phyloP scores from a whole-genome alignment of 768 basidiomycete species.

The Leccinum pellstonianum region DNA sequence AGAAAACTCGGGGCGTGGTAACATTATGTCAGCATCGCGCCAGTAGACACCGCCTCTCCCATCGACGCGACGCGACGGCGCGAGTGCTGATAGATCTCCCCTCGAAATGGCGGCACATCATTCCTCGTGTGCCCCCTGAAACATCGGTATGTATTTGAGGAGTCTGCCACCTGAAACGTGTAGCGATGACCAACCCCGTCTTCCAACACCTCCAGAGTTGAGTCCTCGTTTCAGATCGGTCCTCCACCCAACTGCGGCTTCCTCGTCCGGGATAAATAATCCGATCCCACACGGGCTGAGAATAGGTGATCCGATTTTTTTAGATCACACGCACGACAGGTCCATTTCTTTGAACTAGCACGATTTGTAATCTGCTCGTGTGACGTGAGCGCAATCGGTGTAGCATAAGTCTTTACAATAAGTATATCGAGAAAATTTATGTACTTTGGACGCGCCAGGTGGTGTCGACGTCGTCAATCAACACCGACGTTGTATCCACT shows the following conservation, averaged over 20 bases:
- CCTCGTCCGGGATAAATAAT: not conserved
- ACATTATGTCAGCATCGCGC: slow-evolving; percentile 31
- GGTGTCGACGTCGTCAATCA: not conserved
- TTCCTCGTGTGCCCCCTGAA: not conserved
- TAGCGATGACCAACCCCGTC: not conserved
- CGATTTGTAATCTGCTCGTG: not conserved
- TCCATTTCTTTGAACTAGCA: too few relatives aligned
- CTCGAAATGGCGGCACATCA: not conserved
- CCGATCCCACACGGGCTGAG: not conserved
- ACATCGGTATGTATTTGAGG: not conserved
- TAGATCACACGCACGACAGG: not conserved
- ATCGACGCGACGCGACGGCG: not conserved
- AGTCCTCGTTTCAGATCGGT: not conserved
- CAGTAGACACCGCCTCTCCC: not conserved
- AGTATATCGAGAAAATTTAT: not conserved
- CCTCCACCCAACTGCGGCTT: not conserved
- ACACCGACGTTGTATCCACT: not conserved
- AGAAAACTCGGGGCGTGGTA: slow-evolving; percentile 35
- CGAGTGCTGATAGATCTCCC: not conserved
- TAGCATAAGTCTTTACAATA: not conserved
- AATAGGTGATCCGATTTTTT: not conserved
- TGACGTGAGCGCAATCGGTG: not conserved
- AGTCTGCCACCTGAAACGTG: not conserved
- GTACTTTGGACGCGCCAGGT: not conserved
- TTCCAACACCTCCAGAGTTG: not conserved